Percentiles rank a stretch among this genome's conserved stretches.
phyloP scores from a whole-genome alignment of 2,329 filamentous ascomycete genomes.

The Leptographium radiaticola region DNA sequence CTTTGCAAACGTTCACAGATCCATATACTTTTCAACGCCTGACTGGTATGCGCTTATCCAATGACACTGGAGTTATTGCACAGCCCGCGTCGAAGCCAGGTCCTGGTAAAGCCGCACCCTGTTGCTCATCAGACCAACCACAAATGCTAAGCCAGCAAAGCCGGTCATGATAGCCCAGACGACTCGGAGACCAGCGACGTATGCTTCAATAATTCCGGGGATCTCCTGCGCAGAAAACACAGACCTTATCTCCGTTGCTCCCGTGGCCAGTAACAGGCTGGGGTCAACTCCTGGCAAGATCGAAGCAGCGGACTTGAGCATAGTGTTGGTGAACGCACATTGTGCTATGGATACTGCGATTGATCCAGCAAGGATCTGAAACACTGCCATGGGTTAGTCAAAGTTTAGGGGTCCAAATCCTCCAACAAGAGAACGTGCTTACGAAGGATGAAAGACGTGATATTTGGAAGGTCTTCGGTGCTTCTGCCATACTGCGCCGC shows the following conservation, averaged over 20 bases:
- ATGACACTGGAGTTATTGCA: not conserved
- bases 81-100: not conserved
- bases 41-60: not conserved
- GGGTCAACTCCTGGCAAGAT: not conserved
- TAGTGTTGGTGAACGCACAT: slow-evolving; percentile 2
- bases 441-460: slow-evolving; percentile 23
- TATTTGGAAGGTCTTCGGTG: slow-evolving; percentile 22
- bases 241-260: not conserved
- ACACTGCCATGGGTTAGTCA: slow-evolving; percentile 31
- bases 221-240: not conserved
- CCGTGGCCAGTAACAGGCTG: not conserved
- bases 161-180: not conserved
- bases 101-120: not conserved
- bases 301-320: slow-evolving; percentile 3
- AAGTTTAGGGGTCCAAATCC: slow-evolving; percentile 4
- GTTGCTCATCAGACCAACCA: not conserved
- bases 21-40: too few relatives aligned
- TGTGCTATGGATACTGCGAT: slow-evolving; percentile 3
- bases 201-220: not conserved
- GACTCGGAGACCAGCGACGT: not conserved
- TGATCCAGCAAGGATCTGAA: slow-evolving; percentile 50
- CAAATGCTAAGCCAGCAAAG: not conserved
- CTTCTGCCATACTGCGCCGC: slow-evolving; percentile 35
- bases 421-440: slow-evolving; percentile 17
- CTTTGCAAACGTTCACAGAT: too few relatives aligned